These are phyloP conservation scores for Sarocladiaceae sp. DNA, from an alignment of 2,329 filamentous ascomycete species.

Conservation along the genomic window DNA sequence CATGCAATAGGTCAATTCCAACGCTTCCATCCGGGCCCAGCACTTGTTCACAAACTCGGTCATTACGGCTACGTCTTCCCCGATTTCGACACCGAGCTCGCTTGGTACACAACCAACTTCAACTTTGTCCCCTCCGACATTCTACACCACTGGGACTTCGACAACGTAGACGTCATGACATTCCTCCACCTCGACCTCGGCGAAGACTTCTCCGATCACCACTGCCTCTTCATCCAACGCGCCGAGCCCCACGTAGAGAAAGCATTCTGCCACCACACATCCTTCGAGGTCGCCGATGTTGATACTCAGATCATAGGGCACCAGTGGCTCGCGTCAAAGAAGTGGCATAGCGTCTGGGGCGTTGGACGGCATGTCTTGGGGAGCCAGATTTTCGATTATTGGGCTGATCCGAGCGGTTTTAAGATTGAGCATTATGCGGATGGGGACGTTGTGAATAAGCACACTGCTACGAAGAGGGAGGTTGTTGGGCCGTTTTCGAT, in stretches of 20 bases:
- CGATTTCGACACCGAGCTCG: conserved; percentile 26
- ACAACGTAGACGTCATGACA: conserved; percentile 23
- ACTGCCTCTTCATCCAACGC: conserved; percentile 47
- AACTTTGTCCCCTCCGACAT: conserved; percentile 35
- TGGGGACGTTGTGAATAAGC: conserved; percentile 54
- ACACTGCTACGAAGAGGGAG: conserved; percentile 29
- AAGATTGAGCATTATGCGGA: conserved; percentile 59
- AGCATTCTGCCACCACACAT: conserved; percentile 19
- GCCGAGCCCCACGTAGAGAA: conserved; percentile 14
- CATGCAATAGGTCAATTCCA: conserved; percentile 23
- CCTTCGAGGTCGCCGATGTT: conserved; percentile 51
- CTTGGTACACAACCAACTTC: conserved; percentile 35
- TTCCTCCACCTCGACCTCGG: conserved; percentile 54
- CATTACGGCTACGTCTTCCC: conserved; percentile 32
- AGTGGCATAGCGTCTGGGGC: conserved; percentile 54
- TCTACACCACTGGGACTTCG: conserved; percentile 12
- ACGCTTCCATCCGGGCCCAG: conserved; percentile 26
- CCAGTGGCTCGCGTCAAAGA: conserved; percentile 49
- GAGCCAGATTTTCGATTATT: conserved; percentile 61
- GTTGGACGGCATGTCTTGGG: conserved; percentile 58
- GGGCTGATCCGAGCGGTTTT: conserved; percentile 49
- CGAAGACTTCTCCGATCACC: conserved; percentile 46
- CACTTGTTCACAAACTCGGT: conserved; percentile 32
- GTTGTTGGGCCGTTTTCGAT: conserved; percentile 12
- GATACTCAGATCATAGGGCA: conserved; percentile 59